phyloP scores from a whole-genome alignment of 75 land plant species.

The Adiantum capillusveneris region DNA sequence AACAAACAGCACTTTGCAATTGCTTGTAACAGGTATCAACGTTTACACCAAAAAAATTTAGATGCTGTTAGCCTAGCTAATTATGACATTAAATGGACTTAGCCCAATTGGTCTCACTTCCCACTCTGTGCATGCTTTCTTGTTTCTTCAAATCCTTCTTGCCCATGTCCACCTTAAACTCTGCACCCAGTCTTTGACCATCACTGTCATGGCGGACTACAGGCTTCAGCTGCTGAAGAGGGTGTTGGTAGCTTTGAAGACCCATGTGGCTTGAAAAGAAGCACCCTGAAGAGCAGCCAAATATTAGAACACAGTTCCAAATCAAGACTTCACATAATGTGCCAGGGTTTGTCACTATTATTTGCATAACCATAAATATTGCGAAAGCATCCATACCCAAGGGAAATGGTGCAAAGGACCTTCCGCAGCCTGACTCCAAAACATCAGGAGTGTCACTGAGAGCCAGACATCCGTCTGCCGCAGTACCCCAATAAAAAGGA shows the following conservation, averaged over 20 bases:
- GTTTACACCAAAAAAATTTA: no score
- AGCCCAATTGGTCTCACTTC: no score
- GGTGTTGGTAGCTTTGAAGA: conserved; percentile 76
- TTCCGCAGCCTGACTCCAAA: conserved; percentile 61
- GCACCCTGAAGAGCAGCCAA: conserved; percentile 44
- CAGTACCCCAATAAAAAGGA: conserved; percentile 81
- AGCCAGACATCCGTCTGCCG: conserved; percentile 72
- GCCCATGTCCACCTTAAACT: no score
- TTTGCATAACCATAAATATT: neutral
- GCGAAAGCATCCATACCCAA: conserved; percentile 18
- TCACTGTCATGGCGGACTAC: no score
- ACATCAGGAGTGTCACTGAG: conserved; percentile 64
- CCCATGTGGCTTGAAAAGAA: conserved; percentile 75
- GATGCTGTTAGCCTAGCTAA: no score
- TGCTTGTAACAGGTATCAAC: no score
- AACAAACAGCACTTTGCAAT: no score
- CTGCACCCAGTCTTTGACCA: no score
- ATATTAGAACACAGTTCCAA: neutral
- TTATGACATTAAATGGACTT: no score
- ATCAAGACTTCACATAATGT: neutral
- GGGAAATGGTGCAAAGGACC: conserved; percentile 88
- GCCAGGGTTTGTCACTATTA: neutral
- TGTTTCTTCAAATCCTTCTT: no score
- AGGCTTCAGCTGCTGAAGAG: conserved; percentile 65
- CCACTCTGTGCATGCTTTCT: no score